Base-by-base conservation (phyloP, 2,329 filamentous ascomycete genomes). In the Beauveria australis region DNA sequence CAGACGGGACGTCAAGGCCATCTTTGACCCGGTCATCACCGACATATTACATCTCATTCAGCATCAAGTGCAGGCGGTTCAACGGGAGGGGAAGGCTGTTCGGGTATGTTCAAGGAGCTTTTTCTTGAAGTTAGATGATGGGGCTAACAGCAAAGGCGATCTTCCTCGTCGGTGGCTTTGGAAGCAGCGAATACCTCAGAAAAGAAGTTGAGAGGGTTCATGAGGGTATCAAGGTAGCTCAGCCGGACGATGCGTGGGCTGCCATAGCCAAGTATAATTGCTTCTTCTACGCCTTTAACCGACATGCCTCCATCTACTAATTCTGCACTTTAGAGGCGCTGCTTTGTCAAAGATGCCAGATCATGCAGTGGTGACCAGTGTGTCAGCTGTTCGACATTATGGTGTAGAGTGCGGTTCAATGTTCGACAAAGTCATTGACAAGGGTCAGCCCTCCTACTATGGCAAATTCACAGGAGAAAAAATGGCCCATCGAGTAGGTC, bases 81-180 rank as follows among this genome's bases (percentile, higher is more conserved):
- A 28, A 26, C 12, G 61, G 10, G 66, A 52, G 49, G 22, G 14
- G 3, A 12, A 12, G 8, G 6, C n/a, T 1, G 67, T 44, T 7
- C 33, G 22, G 16, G 22, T 48, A 33, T 57, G 3, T 37, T 37
- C 48, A 3, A 49, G 1, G 16, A 7, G 18, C 40, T 9, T 9
- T n/a, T 9, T n/a, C 22, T n/a, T 7, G 16, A n/a, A n/a, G n/a
- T n/a, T n/a, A n/a, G n/a, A 43, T n/a, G 7, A 43, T 9, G 5
- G 8, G 5, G 16, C 44, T 46, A 46, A 46, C 44, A 24, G 44
- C 5, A 5, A 19, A 64, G 62, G 57, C 70, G 0, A 72, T 76
- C 5, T 60, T 75, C 10, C 67, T 76, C 0, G 74, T 76, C 0
- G 74, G 74, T 1, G 75, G 75, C 0, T 73, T 76, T 40, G 74